Conservation (phyloP, 2,329 filamentous ascomycete genomes). For the Colletotrichum melonis region DNA sequence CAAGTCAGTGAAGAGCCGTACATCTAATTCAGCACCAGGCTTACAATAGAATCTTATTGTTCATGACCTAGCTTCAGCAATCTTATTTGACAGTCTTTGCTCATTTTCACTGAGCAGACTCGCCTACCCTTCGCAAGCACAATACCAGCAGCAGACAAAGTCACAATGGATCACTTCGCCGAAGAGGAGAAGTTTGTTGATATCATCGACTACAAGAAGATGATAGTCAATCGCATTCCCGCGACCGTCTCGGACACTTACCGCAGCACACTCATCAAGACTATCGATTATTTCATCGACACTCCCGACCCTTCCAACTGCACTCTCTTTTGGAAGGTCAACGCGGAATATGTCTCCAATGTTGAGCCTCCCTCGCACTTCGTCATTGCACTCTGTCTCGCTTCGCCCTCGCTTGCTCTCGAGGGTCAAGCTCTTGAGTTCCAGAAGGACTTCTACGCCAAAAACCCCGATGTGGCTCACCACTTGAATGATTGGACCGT, state of each 20-base stretch:
- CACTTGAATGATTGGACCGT: slow-evolving; percentile 22
- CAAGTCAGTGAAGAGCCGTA: not conserved
- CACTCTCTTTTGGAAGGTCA: slow-evolving; percentile 14
- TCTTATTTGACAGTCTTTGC: not conserved
- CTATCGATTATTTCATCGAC: slow-evolving; percentile 6
- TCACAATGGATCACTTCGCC: not conserved
- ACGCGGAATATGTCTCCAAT: slow-evolving; percentile 1
- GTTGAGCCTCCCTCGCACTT: slow-evolving; percentile 5
- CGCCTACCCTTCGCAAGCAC: not conserved
- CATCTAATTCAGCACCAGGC: no score
- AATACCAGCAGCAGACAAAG: not conserved
- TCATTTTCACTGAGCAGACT: not conserved
- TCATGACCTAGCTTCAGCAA: not conserved
- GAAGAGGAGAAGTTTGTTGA: not conserved
- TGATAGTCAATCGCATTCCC: slow-evolving; percentile 12
- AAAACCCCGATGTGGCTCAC: not conserved
- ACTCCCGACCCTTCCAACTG: not conserved
- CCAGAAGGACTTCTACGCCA: slow-evolving; percentile 17
- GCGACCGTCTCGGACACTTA: not conserved
- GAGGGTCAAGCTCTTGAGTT: not conserved
- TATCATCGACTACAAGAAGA: not conserved
- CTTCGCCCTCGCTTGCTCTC: slow-evolving; percentile 8
- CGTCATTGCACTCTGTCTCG: slow-evolving; percentile 22
- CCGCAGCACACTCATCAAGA: not conserved
- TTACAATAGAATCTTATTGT: not conserved